Conservation (phyloP, 2,329 filamentous ascomycete genomes). For the Uncinocarpus reesii region DNA sequence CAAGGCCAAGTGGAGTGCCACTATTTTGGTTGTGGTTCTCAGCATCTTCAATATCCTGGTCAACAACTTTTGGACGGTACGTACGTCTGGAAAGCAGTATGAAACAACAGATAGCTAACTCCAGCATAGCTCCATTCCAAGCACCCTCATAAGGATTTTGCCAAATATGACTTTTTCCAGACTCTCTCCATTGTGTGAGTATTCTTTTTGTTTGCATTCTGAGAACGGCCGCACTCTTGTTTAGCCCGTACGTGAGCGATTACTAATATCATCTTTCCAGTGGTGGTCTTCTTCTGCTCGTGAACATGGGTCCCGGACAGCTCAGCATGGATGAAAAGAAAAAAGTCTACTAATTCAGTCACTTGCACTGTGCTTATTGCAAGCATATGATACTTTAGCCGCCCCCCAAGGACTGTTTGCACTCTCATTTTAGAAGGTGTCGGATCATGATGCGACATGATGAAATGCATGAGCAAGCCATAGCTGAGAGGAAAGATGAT, state of each 20-base stretch:
- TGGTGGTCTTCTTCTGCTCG: conserved; percentile 85
- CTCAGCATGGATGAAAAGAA: conserved; percentile 99
- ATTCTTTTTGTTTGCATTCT: neutral
- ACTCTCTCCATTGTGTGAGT: conserved; percentile 89
- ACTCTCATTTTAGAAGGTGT: neutral
- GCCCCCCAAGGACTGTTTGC: neutral
- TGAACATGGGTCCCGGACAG: conserved; percentile 97
- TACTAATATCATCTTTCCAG: conserved; percentile 29
- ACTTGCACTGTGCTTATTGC: neutral
- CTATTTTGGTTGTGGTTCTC: conserved; percentile 85
- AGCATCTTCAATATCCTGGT: conserved; percentile 95
- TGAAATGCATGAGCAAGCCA: neutral
- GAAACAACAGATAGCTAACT: conserved; percentile 6
- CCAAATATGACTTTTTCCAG: conserved; percentile 99
- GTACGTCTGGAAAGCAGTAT: conserved; percentile 29
- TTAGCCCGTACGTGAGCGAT: conserved; percentile 13
- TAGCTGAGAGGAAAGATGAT: neutral
- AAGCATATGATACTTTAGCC: neutral
- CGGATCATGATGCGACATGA: conserved; percentile 1
- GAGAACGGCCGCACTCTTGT: neutral
- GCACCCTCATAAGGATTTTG: conserved; percentile 99
- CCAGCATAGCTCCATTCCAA: conserved; percentile 71
- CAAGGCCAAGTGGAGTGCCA: conserved; percentile 98
- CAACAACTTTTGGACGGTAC: conserved; percentile 99
- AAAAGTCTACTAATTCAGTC: conserved; percentile 74